These are phyloP conservation scores for Tolypocladium endophyticum DNA, from an alignment of 2,329 filamentous ascomycete species.

Conservation along the genomic window DNA sequence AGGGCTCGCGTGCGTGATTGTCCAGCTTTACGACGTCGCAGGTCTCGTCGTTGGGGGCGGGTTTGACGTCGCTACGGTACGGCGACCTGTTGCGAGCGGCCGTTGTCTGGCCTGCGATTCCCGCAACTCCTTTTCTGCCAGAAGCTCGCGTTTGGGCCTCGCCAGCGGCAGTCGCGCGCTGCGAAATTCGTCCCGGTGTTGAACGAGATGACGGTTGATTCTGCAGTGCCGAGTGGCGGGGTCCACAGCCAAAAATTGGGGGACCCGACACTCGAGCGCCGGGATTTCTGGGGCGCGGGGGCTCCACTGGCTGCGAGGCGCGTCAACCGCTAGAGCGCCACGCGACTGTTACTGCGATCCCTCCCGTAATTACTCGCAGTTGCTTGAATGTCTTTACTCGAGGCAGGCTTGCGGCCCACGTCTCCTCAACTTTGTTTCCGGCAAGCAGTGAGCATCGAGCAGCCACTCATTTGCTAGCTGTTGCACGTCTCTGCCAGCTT, in stretches of 20 bases:
- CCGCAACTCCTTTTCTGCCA: neutral
- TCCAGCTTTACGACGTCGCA: constrained; percentile 15
- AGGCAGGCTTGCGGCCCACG: neutral
- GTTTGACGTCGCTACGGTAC: neutral
- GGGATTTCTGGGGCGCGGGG: neutral
- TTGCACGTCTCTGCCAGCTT: neutral
- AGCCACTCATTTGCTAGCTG: neutral
- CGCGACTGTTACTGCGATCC: too few relatives aligned
- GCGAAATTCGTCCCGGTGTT: neutral
- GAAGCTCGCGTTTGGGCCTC: constrained; percentile 2
- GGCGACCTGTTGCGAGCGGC: neutral
- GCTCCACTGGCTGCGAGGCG: neutral
- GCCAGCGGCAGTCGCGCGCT: constrained; percentile 1
- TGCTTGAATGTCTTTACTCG: neutral
- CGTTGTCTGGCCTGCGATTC: neutral
- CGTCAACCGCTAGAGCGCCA: neutral
- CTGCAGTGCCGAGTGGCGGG: constrained; percentile 7
- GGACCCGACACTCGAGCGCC: neutral
- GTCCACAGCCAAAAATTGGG: neutral
- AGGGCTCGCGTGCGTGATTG: constrained; percentile 8
- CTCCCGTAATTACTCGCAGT: too few relatives aligned
- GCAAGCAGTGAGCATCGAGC: neutral
- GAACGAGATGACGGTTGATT: constrained; percentile 5
- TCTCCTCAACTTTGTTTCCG: neutral
- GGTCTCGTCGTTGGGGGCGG: neutral